Percentiles rank a stretch among this genome's conserved stretches.
Conservation (phyloP, 495 filamentous ascomycete species). For the Neurospora cerealis region DNA sequence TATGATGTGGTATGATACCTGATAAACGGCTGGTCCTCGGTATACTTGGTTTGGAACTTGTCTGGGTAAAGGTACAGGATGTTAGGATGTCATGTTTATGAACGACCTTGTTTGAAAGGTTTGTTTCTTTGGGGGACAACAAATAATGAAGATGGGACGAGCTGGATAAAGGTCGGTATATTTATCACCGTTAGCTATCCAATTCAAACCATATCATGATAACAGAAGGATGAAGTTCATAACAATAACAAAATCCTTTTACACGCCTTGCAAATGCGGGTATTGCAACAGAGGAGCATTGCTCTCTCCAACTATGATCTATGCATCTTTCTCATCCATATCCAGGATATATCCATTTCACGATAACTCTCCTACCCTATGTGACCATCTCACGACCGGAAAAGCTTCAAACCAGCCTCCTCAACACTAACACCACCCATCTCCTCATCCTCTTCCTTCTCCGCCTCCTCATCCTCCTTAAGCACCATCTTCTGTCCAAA, state of each 20-base stretch:
- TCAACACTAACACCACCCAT: constrained; percentile 47
- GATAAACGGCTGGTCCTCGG: not conserved
- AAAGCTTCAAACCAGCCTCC: constrained; percentile 67
- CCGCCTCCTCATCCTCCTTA: constrained; percentile 51
- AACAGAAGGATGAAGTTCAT: too few relatives aligned
- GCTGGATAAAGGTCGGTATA: not conserved
- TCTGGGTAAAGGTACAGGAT: not conserved
- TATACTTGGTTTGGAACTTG: not conserved
- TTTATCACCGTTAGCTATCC: not conserved
- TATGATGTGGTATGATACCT: not conserved
- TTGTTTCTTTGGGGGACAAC: not conserved
- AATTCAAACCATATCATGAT: not conserved
- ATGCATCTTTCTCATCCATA: not conserved
- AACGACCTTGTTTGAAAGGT: not conserved
- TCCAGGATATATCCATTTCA: not conserved
- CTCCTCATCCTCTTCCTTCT: constrained; percentile 40
- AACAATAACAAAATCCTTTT: not conserved
- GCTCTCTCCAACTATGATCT: not conserved
- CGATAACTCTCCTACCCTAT: not conserved
- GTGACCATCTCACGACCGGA: constrained; percentile 38
- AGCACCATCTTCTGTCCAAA: constrained; percentile 71
- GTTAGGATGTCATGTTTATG: not conserved
- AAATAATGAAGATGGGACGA: not conserved
- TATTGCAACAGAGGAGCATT: not conserved
- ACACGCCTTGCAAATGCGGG: not conserved